Evolutionary conservation across 1,284 basidiomycete species (phyloP), one percentile per base, ranked within the genome.

Genomic region (Sphagnurus paluster): DNA sequence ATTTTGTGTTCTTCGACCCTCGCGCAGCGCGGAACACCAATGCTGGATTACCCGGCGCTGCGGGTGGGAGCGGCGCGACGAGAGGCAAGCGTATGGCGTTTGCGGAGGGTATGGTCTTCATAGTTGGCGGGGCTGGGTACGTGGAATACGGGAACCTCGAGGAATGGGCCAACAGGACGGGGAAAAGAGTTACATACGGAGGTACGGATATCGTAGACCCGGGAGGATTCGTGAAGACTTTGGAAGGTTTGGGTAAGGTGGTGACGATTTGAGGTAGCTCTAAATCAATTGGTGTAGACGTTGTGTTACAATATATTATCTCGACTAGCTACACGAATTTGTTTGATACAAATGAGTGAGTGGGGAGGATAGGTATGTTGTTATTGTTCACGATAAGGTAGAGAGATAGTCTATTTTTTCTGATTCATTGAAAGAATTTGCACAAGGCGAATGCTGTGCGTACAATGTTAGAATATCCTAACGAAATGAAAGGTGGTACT

Each of bases 121-220:
- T 99, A 11, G 95, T 99, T 1, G 97, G 97, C 4, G 97, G 97
- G 3, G 97, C 94, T 1, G 89, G 93, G 16, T 97, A 99, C 61
- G 93, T 99, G 42, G 97, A 99, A 69, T 98, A 96, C 60, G 92
- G 93, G 5, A 99, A 99, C 65, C 68, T 99, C 55, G 83, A 89
- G 62, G 95, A 98, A 65, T 96, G 93, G 90, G 90, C 88, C 5
- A 70, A 65, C 36, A 83, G 82, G 65, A 82, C 81, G 8, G 88
- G 88, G 13, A 92, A 91, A 69, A 80, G 80, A 59, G 84, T 99
- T 39, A 91, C 92, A 21, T 99, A 99, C 64, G 97, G 97, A 10
- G 90, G 91, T 17, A 99, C 97, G 9, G 97, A 99, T 65, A 94
- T 99, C 40, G 63, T 97, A 42, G 90, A 92, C 56, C 96, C 97